Conservation (phyloP, 805 yeast species). For the Wickerhamomyces strasburgensis region DNA sequence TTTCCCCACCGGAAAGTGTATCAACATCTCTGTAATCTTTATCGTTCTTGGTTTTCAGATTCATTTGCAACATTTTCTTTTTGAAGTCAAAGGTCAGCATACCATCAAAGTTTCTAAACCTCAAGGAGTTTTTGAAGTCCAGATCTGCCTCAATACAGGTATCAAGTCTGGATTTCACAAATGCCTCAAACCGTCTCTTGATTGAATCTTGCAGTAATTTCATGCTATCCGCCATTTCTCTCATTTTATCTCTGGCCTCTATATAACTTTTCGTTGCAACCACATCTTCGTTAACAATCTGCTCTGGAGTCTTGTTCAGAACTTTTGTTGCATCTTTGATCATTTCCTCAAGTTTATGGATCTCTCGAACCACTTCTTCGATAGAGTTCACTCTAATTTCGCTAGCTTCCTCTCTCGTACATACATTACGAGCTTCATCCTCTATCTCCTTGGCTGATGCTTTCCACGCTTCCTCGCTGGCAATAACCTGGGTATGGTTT, state of each 20-base stretch:
- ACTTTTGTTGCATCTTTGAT: slow-evolving; percentile 46
- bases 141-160: slow-evolving; percentile 43
- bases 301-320: slow-evolving; percentile 49
- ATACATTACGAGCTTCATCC: slow-evolving; percentile 33
- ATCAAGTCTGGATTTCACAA: slow-evolving; percentile 33
- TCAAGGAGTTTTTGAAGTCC: slow-evolving; percentile 54
- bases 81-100: slow-evolving; percentile 55
- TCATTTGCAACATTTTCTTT: slow-evolving; percentile 42
- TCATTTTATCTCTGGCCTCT: slow-evolving; percentile 36
- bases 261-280: slow-evolving; percentile 37
- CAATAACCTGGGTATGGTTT: too few species aligned
- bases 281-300: slow-evolving; percentile 44
- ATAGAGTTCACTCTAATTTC: slow-evolving; percentile 35
- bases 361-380: slow-evolving; percentile 45
- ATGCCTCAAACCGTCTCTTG: slow-evolving; percentile 36
- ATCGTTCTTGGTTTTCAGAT: slow-evolving; percentile 54
- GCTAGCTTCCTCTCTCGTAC: slow-evolving; percentile 42
- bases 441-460: slow-evolving; percentile 6
- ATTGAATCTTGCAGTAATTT: slow-evolving; percentile 30
- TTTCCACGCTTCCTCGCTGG: too few species aligned
- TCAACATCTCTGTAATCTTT: slow-evolving; percentile 60
- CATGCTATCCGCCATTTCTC: slow-evolving; percentile 30
- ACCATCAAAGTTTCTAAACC: slow-evolving; percentile 68
- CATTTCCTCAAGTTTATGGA: slow-evolving; percentile 38
- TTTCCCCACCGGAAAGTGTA: slow-evolving; percentile 92